Conservation (phyloP, 257 asterid genomes). For the Cinchona pubescens region DNA sequence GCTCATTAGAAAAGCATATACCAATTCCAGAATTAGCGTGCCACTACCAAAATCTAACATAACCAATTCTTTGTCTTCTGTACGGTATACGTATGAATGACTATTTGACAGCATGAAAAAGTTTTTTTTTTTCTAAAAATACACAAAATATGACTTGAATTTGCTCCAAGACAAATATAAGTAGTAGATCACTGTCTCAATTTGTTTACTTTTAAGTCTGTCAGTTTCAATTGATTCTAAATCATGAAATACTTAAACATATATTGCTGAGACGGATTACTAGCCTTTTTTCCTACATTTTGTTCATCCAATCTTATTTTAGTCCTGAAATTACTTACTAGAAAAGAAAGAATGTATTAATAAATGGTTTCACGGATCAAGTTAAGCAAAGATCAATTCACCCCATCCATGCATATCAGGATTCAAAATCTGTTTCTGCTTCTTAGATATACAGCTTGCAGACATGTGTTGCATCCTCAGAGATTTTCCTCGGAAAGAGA, state of each 20-base stretch:
- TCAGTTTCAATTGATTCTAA: background rate
- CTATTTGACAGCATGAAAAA: background rate
- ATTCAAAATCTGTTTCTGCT: background rate
- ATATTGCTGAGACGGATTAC: background rate
- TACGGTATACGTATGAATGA: too few relatives aligned
- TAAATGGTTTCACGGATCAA: background rate
- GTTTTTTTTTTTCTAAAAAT: background rate
- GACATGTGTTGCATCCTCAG: background rate
- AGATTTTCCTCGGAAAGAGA: background rate
- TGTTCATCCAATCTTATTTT: background rate
- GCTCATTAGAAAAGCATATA: background rate
- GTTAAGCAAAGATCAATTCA: background rate
- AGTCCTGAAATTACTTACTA: background rate
- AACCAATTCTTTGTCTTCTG: too few relatives aligned
- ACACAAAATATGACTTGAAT: background rate
- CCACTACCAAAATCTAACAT: too few relatives aligned
- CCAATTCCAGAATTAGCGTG: background rate
- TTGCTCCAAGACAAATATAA: background rate
- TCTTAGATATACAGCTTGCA: background rate
- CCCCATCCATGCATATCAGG: background rate
- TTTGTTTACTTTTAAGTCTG: background rate
- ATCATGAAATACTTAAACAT: background rate
- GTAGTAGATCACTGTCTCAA: background rate
- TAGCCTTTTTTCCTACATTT: background rate
- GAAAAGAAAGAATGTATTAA: too few relatives aligned